Base-by-base conservation (phyloP, 306 rosid genomes). In the Glycine tomentella region DNA sequence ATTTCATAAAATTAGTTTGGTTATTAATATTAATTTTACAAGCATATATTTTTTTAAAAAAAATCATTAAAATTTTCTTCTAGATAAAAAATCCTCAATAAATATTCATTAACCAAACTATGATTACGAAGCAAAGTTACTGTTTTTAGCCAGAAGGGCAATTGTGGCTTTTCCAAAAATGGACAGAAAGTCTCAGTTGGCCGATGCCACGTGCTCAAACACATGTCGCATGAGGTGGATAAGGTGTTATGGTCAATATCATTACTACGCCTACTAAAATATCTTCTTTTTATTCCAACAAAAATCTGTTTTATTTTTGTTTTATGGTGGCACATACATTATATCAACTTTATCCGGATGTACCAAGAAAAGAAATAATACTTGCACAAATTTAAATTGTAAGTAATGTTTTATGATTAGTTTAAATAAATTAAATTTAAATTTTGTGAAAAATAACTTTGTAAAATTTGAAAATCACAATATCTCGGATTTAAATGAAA, bases 151-250 rank as follows among this genome's bases (percentile, higher is more conserved):
- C 0, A 0, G 20, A 67, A 76, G 89, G 91, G 87, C 14, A 86
- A 31, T 48, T 58, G 3, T 8, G 8, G 89, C 33, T 34, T 59
- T 84, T 82, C 2, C 3, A 31, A 3, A 9, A 7, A 33, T 20
- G 20, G 52, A 13, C 8, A 0, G 12, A 16, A 65, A 64, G 44
- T 1, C 15, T 48, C 6, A 12, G 76, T 14, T 58, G 31, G 31
- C 31, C 1, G 31, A 25, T 25, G 59, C 9, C 96, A 88, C 88
- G 88, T 89, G 89, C 49, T 59, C 53, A 17, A 8, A 42, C 58
- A 4, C 7, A 25, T n/a, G 57, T 72, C 15, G 59, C 51, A 15
- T 78, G 87, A 83, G 75, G 8, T 34, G 89, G 90, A 85, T 88
- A 87, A 83, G 88, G 51, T 64, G n/a, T 42, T 56, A 40, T 50